Evolutionary conservation across 192 early-diverging fungal genomes (phyloP), one percentile per base, ranked within the genome.

Genomic region (Coemansia sp.): DNA sequence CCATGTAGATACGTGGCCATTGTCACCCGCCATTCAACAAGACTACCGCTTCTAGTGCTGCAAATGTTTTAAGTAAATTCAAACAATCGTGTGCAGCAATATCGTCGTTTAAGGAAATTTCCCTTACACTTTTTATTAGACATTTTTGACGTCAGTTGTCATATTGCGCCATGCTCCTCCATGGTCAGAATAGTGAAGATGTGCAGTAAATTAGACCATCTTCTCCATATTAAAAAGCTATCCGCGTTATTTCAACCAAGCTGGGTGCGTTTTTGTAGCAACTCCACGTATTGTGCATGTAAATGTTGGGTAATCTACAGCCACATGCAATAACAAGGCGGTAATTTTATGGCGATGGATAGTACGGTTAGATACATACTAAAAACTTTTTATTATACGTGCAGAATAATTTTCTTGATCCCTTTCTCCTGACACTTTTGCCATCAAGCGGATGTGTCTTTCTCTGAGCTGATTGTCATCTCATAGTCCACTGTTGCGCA

Each of bases 21-120:
- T 59, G 57, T 59, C 41, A 22, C 26, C 37, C n/a, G 32, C 8
- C 51, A 52, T 52, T 22, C 8, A 52, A n/a, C 51, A 9, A 18
- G 43, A 52, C 8, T 52, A 52, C 16, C 8, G n/a, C 51, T 18
- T 52, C 51, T 8, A n/a, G 51, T 18, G 21, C 8, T 22, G 1
- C 15, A 8, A 13, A n/a, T 15, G 5, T 12, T 10, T 15, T 2
- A 36, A 26, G 16, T 56, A 1, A 19, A 56, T 26, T 12, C 5
- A 26, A 56, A 56, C 55, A 56, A 56, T 56, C 36, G 55, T 26
- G 11, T 56, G 46, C 55, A 56, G 21, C 36, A 56, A 56, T 56
- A 36, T 56, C 12, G 55, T 36, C 12, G 19, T 54, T 7, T 54
- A 26, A 26, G 21, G 22, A 22, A 21, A 26, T 8, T 21, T 32